These are phyloP conservation scores for Phytophthora hibernalis DNA, from an alignment of 352 stramenopile genomes.

Conservation along the genomic window DNA sequence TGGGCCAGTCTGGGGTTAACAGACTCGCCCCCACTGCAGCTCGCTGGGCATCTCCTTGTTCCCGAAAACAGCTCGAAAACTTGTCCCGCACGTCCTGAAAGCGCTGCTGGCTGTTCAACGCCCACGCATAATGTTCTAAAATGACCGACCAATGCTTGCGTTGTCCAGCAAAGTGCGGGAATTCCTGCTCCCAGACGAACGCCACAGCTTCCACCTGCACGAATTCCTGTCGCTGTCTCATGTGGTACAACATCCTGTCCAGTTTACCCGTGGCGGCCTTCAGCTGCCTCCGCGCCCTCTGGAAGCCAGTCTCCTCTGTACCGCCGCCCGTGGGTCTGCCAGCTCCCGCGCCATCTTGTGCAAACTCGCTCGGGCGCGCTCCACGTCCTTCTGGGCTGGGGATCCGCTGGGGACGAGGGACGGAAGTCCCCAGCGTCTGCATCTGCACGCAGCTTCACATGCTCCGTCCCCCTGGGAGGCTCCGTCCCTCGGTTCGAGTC, in stretches of 20 bases:
- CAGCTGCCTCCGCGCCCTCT: slow-evolving; percentile 48
- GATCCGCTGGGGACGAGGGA: slow-evolving; percentile 16
- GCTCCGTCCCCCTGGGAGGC: not conserved
- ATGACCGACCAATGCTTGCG: slow-evolving; percentile 54
- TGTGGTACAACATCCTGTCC: slow-evolving; percentile 51
- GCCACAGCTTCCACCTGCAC: slow-evolving; percentile 58
- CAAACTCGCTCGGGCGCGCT: slow-evolving; percentile 28
- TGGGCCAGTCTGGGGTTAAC: slow-evolving; percentile 53
- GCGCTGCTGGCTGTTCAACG: slow-evolving; percentile 57
- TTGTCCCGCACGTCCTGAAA: slow-evolving; percentile 64
- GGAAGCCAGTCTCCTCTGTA: slow-evolving; percentile 37
- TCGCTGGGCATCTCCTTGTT: not conserved
- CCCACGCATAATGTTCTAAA: slow-evolving; percentile 60
- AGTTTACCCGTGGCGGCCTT: slow-evolving; percentile 61
- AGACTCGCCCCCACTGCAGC: slow-evolving; percentile 19
- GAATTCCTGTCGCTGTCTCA: slow-evolving; percentile 44
- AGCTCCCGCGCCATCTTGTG: slow-evolving; percentile 30
- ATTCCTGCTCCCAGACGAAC: slow-evolving; percentile 55
- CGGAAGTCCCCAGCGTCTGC: slow-evolving; percentile 11
- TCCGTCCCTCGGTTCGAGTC: slow-evolving; percentile 5
- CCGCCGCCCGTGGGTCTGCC: slow-evolving; percentile 23
- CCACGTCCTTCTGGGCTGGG: slow-evolving; percentile 14
- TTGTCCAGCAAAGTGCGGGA: slow-evolving; percentile 57
- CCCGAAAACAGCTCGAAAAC: slow-evolving; percentile 34
- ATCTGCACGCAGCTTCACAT: slow-evolving; percentile 12